A percentile compares a stretch with the other conserved stretches of the same genome.
phyloP scores from a whole-genome alignment of 495 filamentous ascomycete genomes.

The Talaromyces proteolyticus region DNA sequence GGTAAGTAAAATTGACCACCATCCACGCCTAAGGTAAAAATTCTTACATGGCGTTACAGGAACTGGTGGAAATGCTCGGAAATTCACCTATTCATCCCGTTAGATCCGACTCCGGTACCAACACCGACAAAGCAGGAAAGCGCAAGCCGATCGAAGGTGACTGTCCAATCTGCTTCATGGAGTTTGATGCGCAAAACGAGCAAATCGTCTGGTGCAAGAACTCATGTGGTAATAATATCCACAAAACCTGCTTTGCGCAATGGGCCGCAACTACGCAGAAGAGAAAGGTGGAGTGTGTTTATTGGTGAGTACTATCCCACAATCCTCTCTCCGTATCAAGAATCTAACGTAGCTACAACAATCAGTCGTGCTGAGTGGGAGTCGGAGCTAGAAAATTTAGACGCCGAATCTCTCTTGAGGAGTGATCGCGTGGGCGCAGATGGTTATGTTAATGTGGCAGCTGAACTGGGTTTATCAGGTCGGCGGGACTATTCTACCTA shows the following conservation, averaged over 20 bases:
- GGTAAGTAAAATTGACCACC: constrained; percentile 24
- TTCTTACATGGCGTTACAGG: not conserved
- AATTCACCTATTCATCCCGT: constrained; percentile 24
- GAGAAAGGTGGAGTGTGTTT: constrained; percentile 58
- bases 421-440: constrained; percentile 36
- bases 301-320: constrained; percentile 37
- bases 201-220: constrained; percentile 65
- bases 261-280: constrained; percentile 55
- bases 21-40: not conserved
- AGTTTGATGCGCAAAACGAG: constrained; percentile 52
- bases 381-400: constrained; percentile 39
- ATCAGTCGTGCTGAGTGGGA: constrained; percentile 58
- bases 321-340: not conserved
- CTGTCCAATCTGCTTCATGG: constrained; percentile 74
- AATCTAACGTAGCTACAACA: not conserved
- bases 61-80: constrained; percentile 23
- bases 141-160: constrained; percentile 64
- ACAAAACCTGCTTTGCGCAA: constrained; percentile 63
- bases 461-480: constrained; percentile 53
- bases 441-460: constrained; percentile 63
- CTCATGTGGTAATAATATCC: constrained; percentile 74
- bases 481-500: constrained; percentile 43
- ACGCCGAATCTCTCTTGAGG: constrained; percentile 34
- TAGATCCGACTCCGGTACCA: constrained; percentile 11
- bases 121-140: constrained; percentile 31